Conservation (phyloP, 2,329 filamentous ascomycete species). For the Dactylellina cionopaga region DNA sequence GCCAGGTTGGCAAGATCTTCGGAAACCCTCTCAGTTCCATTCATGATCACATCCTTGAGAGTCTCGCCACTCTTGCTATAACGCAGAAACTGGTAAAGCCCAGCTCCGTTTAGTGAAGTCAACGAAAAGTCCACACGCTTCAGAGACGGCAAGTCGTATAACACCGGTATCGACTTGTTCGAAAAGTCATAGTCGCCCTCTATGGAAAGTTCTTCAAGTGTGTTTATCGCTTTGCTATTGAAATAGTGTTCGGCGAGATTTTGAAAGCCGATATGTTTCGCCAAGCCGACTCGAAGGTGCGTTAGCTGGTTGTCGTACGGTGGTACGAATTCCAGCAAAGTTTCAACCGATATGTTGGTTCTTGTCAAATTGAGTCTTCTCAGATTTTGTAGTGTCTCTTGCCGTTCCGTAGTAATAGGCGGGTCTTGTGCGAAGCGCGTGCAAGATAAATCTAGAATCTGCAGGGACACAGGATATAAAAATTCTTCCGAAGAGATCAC, state of each 20-base stretch:
- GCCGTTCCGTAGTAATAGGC: slow-evolving; percentile 9
- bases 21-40: slow-evolving; percentile 35
- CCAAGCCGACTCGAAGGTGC: slow-evolving; percentile 33
- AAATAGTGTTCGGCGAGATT: slow-evolving; percentile 18
- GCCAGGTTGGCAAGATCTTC: slow-evolving; percentile 21
- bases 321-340: slow-evolving; percentile 16
- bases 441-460: slow-evolving; percentile 22
- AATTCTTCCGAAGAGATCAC: not conserved
- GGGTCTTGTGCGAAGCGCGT: not conserved
- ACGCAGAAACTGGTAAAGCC: slow-evolving; percentile 23
- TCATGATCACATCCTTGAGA: slow-evolving; percentile 37
- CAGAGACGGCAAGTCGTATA: slow-evolving; percentile 18
- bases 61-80: slow-evolving; percentile 28
- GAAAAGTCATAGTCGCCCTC: slow-evolving; percentile 42
- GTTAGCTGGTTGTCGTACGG: slow-evolving; percentile 27
- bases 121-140: slow-evolving; percentile 23
- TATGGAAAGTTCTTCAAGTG: slow-evolving; percentile 31
- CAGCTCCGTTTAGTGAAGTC: slow-evolving; percentile 29
- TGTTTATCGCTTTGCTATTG: not conserved
- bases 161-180: slow-evolving; percentile 4
- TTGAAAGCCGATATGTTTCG: slow-evolving; percentile 21
- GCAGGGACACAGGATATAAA: slow-evolving; percentile 13
- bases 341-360: slow-evolving; percentile 1
- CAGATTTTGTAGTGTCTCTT: slow-evolving; percentile 29
- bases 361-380: slow-evolving; percentile 33